Evolutionary conservation across 2,329 filamentous ascomycete species (phyloP).

Genomic region (Fusarium chlamydosporum): DNA sequence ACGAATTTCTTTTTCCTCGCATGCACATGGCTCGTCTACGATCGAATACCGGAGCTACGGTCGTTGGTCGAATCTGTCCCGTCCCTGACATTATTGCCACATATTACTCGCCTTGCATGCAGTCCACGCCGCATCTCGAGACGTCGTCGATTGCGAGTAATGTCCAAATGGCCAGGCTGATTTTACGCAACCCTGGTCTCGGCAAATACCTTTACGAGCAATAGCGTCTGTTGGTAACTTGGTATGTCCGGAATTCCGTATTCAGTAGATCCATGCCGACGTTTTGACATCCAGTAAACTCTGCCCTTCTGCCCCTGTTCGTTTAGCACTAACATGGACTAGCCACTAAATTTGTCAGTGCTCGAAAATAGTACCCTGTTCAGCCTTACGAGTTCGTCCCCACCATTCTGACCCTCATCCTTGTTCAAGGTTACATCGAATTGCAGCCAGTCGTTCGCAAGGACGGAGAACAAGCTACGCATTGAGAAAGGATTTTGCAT

Average conservation of each 20-base stretch:
- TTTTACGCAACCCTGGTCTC: conserved; percentile 28
- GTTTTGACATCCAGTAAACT: conserved; percentile 29
- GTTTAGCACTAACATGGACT: conserved; percentile 23
- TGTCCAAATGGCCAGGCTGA: conserved; percentile 2
- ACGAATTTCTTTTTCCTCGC: conserved; percentile 8
- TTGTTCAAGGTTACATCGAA: conserved; percentile 32
- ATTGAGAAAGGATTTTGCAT: conserved; percentile 30
- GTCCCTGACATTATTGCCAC: conserved; percentile 20
- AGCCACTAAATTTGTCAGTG: conserved; percentile 18
- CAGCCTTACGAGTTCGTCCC: conserved; percentile 49
- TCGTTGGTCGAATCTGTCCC: conserved; percentile 5
- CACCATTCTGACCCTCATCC: conserved; percentile 42
- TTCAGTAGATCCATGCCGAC: conserved; percentile 29
- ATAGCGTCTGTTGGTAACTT: conserved; percentile 20
- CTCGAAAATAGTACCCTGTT: conserved; percentile 47
- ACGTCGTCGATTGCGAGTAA: conserved; percentile 19
- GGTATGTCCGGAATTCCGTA: conserved; percentile 11
- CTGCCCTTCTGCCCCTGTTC: conserved; percentile 29
- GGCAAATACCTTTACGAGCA: conserved; percentile 40
- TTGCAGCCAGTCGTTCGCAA: conserved; percentile 15
- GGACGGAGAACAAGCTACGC: conserved; percentile 25
- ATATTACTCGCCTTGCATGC: conserved; percentile 1
- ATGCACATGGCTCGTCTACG: conserved; percentile 13
- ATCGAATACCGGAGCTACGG: neutral
- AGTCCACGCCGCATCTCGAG: conserved; percentile 15